Percentiles rank a stretch among this genome's conserved stretches.
Evolutionary conservation across 1,284 basidiomycete species (phyloP).

Genomic region (Trichosporon faecale): DNA sequence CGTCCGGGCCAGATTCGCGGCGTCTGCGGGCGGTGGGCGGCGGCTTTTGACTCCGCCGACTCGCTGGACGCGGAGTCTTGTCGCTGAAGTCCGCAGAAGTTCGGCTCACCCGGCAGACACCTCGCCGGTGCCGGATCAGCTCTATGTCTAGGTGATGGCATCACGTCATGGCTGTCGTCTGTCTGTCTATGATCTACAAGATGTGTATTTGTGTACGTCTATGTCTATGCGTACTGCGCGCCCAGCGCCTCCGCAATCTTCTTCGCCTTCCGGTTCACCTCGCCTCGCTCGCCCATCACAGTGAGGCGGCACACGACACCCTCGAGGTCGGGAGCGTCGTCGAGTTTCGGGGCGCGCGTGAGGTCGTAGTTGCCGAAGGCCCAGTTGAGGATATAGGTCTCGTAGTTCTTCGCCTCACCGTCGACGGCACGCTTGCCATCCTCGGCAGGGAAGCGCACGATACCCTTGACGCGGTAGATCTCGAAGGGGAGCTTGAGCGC

Average conservation of each 20-base stretch:
- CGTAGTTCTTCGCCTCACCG: constrained; percentile 34
- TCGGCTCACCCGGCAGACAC: neutral
- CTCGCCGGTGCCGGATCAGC: neutral
- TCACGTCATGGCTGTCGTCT: neutral
- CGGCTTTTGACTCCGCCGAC: neutral
- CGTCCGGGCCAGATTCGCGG: neutral
- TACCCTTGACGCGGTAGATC: constrained; percentile 64
- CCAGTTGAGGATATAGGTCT: constrained; percentile 73
- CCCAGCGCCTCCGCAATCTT: constrained; percentile 61
- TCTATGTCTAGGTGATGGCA: neutral
- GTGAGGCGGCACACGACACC: constrained; percentile 62
- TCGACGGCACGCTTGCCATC: neutral
- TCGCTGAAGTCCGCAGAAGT: neutral
- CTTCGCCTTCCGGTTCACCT: constrained; percentile 62
- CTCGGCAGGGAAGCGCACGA: constrained; percentile 58
- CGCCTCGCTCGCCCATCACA: constrained; percentile 81
- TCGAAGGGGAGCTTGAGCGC: constrained; percentile 60
- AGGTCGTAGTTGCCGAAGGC: constrained; percentile 81
- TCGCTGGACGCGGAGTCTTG: neutral
- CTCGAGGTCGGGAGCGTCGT: constrained; percentile 41
- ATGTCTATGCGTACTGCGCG: constrained; percentile 37
- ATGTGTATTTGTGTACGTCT: neutral
- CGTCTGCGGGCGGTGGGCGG: neutral
- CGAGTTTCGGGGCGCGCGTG: constrained; percentile 53
- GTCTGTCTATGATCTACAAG: neutral